Percentiles rank a stretch among this genome's conserved stretches.
These are phyloP conservation scores for Cryphonectria japonica DNA, from an alignment of 2,329 filamentous ascomycete genomes.

Conservation along the genomic window DNA sequence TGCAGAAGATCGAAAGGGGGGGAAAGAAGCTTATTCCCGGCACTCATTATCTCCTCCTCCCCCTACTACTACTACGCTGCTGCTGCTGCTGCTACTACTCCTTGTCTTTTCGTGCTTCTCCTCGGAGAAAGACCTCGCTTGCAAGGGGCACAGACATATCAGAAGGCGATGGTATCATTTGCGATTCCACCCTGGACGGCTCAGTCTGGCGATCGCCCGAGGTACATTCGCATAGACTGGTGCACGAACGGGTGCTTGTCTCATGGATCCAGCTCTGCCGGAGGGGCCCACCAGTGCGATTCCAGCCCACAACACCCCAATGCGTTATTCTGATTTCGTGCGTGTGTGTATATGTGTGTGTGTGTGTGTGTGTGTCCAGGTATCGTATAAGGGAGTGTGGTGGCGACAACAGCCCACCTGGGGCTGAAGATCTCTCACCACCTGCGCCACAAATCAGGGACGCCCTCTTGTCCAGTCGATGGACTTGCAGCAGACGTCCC, in stretches of 20 bases:
- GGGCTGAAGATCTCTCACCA: conserved; percentile 26
- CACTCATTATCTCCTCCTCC: background rate
- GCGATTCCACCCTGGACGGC: background rate
- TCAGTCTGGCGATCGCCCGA: background rate
- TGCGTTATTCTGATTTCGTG: background rate
- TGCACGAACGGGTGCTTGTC: no score
- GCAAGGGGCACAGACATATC: background rate
- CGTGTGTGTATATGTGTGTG: background rate
- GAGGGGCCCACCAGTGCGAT: background rate
- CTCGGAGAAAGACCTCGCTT: background rate
- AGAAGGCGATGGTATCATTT: background rate
- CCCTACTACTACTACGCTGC: no score
- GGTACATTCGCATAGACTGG: background rate
- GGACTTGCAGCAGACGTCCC: background rate
- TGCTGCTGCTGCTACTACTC: no score
- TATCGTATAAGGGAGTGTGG: background rate
- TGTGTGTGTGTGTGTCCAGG: background rate
- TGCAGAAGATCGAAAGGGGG: background rate
- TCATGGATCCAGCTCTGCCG: background rate
- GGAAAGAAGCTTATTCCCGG: background rate
- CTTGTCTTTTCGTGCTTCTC: background rate
- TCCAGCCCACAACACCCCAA: background rate
- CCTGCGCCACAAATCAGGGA: conserved; percentile 22
- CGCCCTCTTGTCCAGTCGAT: conserved; percentile 22
- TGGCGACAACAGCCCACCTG: background rate